Evolutionary conservation across 164 flowering plant genomes (phyloP).

Genomic region (Umbilicus rupestris): DNA sequence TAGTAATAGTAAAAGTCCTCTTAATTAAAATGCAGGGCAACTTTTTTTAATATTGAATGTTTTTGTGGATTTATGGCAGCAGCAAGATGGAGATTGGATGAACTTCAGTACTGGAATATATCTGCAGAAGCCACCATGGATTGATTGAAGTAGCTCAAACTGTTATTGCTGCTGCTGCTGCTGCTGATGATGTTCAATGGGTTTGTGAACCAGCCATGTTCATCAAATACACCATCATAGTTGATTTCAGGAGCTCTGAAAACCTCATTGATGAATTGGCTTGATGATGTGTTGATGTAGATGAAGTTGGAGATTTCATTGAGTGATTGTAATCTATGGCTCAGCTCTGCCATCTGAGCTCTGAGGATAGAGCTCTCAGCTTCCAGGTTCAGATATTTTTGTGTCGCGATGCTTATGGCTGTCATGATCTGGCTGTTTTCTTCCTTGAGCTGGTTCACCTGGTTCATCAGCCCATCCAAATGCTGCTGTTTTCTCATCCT

Average conservation of each 20-base stretch:
- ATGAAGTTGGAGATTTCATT: constrained; percentile 45
- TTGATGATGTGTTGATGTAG: constrained; percentile 13
- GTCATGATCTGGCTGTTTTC: constrained; percentile 47
- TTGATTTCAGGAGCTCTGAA: not conserved
- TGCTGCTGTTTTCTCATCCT: constrained; percentile 81
- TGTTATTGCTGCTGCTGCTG: constrained; percentile 19
- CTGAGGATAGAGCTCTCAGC: constrained; percentile 56
- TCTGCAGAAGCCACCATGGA: constrained; percentile 49
- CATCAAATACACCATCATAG: constrained; percentile 15
- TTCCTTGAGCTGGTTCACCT: constrained; percentile 37
- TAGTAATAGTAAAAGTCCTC: not conserved
- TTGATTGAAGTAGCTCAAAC: constrained; percentile 27
- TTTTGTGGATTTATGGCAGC: not conserved
- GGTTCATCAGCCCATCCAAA: constrained; percentile 58
- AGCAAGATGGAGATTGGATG: not conserved
- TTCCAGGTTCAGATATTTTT: constrained; percentile 41
- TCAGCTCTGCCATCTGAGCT: constrained; percentile 61
- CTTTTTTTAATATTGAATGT: not conserved
- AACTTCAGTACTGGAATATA: constrained; percentile 28
- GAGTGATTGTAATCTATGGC: constrained; percentile 52
- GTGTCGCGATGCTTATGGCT: constrained; percentile 38
- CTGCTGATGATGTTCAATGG: not conserved
- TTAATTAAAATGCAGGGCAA: not conserved
- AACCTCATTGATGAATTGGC: not conserved
- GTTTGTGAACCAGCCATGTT: constrained; percentile 2